phyloP scores from a whole-genome alignment of 805 yeast genomes.

The Candida montana region DNA sequence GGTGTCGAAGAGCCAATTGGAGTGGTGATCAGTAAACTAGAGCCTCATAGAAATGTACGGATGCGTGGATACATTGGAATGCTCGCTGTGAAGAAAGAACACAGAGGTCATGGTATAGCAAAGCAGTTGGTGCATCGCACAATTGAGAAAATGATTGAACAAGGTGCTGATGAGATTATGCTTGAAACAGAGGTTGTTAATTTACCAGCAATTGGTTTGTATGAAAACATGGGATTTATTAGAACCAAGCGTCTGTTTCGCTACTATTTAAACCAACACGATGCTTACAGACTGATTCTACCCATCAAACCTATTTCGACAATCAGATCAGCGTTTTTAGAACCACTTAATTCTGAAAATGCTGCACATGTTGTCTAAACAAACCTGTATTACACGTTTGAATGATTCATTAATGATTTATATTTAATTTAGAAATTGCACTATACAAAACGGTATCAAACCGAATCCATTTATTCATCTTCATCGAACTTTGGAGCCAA shows the following conservation, averaged over 20 bases:
- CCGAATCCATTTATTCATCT: conserved; percentile 46
- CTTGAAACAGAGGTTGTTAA: conserved; percentile 90
- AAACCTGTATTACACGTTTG: not conserved
- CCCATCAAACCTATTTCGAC: conserved; percentile 66
- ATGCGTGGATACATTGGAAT: conserved; percentile 92
- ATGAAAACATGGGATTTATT: conserved; percentile 73
- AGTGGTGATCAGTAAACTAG: conserved; percentile 77
- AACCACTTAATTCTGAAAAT: not conserved
- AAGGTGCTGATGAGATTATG: conserved; percentile 82
- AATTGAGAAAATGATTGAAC: conserved; percentile 57
- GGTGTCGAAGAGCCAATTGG: conserved; percentile 52
- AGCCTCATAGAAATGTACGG: conserved; percentile 66
- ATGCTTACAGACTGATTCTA: conserved; percentile 81
- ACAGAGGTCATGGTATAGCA: conserved; percentile 81
- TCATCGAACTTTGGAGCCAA: conserved; percentile 97
- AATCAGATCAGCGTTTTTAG: conserved; percentile 49
- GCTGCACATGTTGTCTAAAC: not conserved
- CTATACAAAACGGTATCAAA: conserved; percentile 3
- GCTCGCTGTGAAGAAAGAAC: conserved; percentile 75
- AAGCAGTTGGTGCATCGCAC: conserved; percentile 58
- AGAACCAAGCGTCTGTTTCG: conserved; percentile 72
- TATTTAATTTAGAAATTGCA: not conserved
- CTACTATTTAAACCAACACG: conserved; percentile 88
- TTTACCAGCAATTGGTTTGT: conserved; percentile 58
- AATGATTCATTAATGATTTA: not conserved